Evolutionary conservation across 352 stramenopile species (phyloP).

Genomic region (Globisporangium yorkense): DNA sequence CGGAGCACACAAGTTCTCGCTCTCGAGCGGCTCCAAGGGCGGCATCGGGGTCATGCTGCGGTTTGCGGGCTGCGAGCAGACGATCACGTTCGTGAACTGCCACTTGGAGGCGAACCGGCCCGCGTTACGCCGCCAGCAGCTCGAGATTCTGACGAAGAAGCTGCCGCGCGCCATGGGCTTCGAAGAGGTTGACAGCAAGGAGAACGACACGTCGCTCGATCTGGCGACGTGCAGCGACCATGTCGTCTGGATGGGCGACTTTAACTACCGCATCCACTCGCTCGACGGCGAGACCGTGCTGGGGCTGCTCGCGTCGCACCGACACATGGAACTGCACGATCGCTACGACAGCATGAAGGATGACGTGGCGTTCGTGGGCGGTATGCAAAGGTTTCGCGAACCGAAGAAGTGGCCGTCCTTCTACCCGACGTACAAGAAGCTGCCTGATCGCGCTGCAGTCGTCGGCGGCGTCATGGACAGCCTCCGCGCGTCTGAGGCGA

Average conservation of each 20-base stretch:
- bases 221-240: constrained; percentile 62
- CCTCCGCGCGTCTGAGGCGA: constrained; percentile 8
- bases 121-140: constrained; percentile 43
- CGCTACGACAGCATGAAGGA: constrained; percentile 60
- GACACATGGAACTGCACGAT: constrained; percentile 56
- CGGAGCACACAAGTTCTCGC: constrained; percentile 57
- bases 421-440: constrained; percentile 78
- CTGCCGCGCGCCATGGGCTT: constrained; percentile 36
- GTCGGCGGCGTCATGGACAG: constrained; percentile 14
- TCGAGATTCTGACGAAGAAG: constrained; percentile 34
- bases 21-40: constrained; percentile 50
- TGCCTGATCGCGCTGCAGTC: constrained; percentile 11
- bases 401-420: constrained; percentile 63
- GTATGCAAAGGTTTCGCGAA: constrained; percentile 40
- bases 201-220: constrained; percentile 9
- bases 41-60: constrained; percentile 46
- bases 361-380: constrained; percentile 33
- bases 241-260: constrained; percentile 77
- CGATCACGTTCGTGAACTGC: constrained; percentile 61
- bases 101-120: constrained; percentile 64
- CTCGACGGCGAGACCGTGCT: constrained; percentile 45
- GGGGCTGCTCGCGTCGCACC: constrained; percentile 28
- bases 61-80: constrained; percentile 33
- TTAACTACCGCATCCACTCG: constrained; percentile 67
- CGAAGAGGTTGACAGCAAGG: constrained; percentile 2